These are phyloP conservation scores for Aspergillus thermomutatus DNA, from an alignment of 2,329 filamentous ascomycete genomes.

Conservation along the genomic window DNA sequence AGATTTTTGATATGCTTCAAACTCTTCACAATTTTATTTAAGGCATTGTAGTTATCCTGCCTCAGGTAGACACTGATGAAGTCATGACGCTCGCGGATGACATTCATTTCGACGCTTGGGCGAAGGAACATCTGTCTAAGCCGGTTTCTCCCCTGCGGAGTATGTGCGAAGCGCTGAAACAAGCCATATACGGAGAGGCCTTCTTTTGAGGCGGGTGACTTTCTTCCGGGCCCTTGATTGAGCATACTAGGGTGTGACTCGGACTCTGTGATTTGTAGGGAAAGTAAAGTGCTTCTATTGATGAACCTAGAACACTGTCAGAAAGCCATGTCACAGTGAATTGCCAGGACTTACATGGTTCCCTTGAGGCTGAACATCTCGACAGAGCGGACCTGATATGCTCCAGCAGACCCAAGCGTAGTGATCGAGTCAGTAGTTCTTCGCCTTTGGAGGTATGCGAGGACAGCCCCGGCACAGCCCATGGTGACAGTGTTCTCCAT, in stretches of 20 bases:
- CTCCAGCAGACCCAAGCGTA: constrained; percentile 51
- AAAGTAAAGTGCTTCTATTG: constrained; percentile 73
- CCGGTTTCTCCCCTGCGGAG: constrained; percentile 70
- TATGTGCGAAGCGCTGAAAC: constrained; percentile 71
- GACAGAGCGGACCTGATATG: constrained; percentile 62
- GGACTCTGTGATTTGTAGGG: constrained; percentile 79
- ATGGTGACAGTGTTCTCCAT: constrained; percentile 71
- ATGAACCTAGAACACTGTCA: constrained; percentile 62
- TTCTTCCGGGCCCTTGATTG: constrained; percentile 64
- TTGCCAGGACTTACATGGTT: constrained; percentile 50
- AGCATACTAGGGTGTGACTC: constrained; percentile 81
- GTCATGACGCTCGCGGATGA: constrained; percentile 69
- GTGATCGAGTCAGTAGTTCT: constrained; percentile 61
- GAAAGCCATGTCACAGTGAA: background rate
- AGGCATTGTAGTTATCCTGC: constrained; percentile 60
- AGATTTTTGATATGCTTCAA: constrained; percentile 75
- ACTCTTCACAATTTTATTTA: constrained; percentile 57
- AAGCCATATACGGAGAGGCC: constrained; percentile 79
- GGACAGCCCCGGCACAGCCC: constrained; percentile 80
- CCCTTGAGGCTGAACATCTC: constrained; percentile 70
- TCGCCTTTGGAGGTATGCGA: constrained; percentile 73
- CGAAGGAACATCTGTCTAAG: constrained; percentile 80
- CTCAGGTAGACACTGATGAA: constrained; percentile 65
- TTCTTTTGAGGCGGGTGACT: constrained; percentile 67
- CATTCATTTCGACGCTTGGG: constrained; percentile 64